Base-by-base conservation (phyloP, 441 rosid genomes). In the Arabidopsis lyrata region DNA sequence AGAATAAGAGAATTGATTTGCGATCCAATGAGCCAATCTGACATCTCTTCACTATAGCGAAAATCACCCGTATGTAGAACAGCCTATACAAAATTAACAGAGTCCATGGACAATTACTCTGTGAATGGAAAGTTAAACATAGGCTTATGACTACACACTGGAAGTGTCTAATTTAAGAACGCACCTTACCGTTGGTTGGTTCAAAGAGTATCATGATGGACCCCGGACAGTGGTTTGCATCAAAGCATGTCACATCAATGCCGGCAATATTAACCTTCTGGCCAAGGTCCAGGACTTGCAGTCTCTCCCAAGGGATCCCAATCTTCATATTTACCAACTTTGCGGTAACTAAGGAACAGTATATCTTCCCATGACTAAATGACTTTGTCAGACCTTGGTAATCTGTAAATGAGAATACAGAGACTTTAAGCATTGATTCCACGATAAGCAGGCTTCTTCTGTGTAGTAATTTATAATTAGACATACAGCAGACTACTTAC, bases 151-250 rank as follows among this genome's bases (percentile, higher is more conserved):
- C 8, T 41, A 63, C 12, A 31, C 3, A 14, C 12, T 63, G 22
- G 8, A 71, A 6, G 35, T 48, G 20, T 47, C 55, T 9, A 36
- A 32, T 35, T 76, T 29, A 39, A 77, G 59, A 68, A 77, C 90
- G 50, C 86, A 95, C 99, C 96, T 95, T 83, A 80, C 96, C 90
- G 36, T 89, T 89, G 24, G 97, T 86, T 71, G 99, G 96, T 80
- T 89, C 91, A 56, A 92, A 92, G 70, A 90, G 92, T 70, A 92
- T 83, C 74, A 95, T 83, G 72, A 95, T 72, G 75, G 99, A 88
- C 47, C 99, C 99, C 0, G 99, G 98, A 72, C 99, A 95, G 78
- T 95, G 98, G 58, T 95, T 95, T 80, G 99, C 98, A 48, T 95
- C 99, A 74, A 87, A 81, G 89, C 93, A 92, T 36, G 96, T 92